These are phyloP conservation scores for Amylostereum chailletii DNA, from an alignment of 1,284 basidiomycete genomes.

Conservation along the genomic window DNA sequence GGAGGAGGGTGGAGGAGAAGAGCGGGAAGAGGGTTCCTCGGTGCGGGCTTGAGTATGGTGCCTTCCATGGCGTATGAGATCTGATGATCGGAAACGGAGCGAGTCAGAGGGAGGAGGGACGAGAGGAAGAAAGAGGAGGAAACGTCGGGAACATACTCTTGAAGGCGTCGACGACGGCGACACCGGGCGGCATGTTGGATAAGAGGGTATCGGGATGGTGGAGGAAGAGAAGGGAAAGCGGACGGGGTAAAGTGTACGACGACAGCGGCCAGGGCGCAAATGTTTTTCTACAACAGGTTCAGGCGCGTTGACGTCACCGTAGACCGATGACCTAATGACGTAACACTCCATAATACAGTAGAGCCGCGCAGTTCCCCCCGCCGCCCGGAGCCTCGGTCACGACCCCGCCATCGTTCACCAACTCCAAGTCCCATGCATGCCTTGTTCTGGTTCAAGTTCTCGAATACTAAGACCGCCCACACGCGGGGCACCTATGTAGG, in stretches of 20 bases:
- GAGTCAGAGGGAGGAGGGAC: constrained; percentile 13
- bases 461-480: too few species aligned
- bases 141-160: constrained; percentile 42
- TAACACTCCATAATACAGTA: too few species aligned
- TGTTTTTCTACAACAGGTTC: too few species aligned
- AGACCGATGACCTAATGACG: too few species aligned
- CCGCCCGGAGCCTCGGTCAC: too few species aligned
- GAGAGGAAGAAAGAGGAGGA: constrained; percentile 4
- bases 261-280: too few species aligned
- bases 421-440: too few species aligned
- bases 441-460: too few species aligned
- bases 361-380: too few species aligned
- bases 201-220: not conserved
- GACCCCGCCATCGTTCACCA: too few species aligned
- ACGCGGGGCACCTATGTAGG: too few species aligned
- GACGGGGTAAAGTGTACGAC: not conserved
- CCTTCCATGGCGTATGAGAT: constrained; percentile 83
- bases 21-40: constrained; percentile 22
- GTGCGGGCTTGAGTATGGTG: constrained; percentile 41
- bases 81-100: constrained; percentile 27
- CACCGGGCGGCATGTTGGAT: constrained; percentile 28
- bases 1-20: constrained; percentile 7
- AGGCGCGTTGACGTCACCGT: too few species aligned
- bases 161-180: constrained; percentile 59
- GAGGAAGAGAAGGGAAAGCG: constrained; percentile 1